Base-by-base conservation (phyloP, 169 alveolate species). In the Perkinsus marinus region DNA sequence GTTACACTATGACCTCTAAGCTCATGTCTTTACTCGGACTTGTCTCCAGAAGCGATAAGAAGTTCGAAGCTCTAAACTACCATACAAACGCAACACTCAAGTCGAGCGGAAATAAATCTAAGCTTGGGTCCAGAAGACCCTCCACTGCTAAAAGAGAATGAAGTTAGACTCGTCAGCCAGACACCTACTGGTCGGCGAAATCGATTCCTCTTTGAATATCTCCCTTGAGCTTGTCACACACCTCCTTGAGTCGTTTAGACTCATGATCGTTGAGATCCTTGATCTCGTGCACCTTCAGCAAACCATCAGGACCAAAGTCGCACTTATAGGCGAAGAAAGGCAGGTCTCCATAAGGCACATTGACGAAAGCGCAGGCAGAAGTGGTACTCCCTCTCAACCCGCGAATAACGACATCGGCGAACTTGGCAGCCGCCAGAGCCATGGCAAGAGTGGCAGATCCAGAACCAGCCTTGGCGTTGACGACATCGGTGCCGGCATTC, bases 341-440 rank as follows among this genome's bases (percentile, higher is more conserved):
- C 68, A 38, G 13, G n/a, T 90, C 91, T 41, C 30, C 69, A 39
- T 39, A 90, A 36, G 41, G 68, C 39, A 38, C 36, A n/a, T 90
- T 57, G 39, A 90, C 91, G 68, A 90, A 90, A 10, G 91, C 91
- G 69, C 91, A 90, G 34, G 91, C 91, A n/a, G 39, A 0, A 19
- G 34, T n/a, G 38, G 43, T 89, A 5, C 36, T n/a, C 37, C 91
- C 91, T 38, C 43, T 89, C 47, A 39, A 69, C 41, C 69, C 91
- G 17, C 39, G 39, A 6, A 47, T 34, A 34, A 39, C 91, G 22
- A 39, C 38, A 43, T 37, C 69, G 0, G 69, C 46, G 39, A 90
- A 90, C 68, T n/a, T 57, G 39, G 91, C 91, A 39, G 79, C 91
- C n/a, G 91, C 91, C 39, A 39, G n/a, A 3, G 91, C 91, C 91